A percentile compares a stretch with the other conserved stretches of the same genome.
These are phyloP conservation scores for Murraya paniculata DNA, from an alignment of 345 rosid species.

Conservation along the genomic window DNA sequence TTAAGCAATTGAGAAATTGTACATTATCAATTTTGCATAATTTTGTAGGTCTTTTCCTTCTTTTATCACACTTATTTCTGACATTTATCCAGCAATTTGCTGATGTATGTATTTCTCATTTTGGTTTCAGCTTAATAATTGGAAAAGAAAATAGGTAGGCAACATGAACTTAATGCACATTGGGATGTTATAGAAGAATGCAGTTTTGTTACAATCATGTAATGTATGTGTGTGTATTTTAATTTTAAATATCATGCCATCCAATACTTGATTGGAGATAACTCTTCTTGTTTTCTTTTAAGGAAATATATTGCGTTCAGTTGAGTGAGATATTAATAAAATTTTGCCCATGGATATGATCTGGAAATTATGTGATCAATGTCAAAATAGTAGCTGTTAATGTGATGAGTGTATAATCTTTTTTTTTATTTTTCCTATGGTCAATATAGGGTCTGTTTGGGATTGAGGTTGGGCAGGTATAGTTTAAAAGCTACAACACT, in stretches of 20 bases:
- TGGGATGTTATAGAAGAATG: neutral
- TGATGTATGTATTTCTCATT: neutral
- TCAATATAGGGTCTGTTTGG: too few species aligned
- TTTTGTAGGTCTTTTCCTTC: constrained; percentile 14
- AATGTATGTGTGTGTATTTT: neutral
- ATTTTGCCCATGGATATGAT: neutral
- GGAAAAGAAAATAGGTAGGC: neutral
- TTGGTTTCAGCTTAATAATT: neutral
- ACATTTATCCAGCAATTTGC: neutral
- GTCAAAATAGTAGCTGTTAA: neutral
- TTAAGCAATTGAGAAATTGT: constrained; percentile 45
- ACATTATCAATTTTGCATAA: constrained; percentile 70
- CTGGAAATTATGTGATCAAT: neutral
- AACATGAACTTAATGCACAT: neutral
- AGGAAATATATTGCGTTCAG: neutral
- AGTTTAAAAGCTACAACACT: too few species aligned
- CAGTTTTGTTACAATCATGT: neutral
- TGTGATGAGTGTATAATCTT: neutral
- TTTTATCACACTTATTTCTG: neutral
- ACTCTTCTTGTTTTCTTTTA: neutral
- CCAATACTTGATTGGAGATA: neutral
- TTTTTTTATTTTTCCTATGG: too few species aligned
- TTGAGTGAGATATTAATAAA: neutral
- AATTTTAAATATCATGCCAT: neutral
- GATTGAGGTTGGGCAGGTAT: too few species aligned